phyloP scores from a whole-genome alignment of 1,284 basidiomycete genomes.

The Apiotrichum veenhuisii region DNA sequence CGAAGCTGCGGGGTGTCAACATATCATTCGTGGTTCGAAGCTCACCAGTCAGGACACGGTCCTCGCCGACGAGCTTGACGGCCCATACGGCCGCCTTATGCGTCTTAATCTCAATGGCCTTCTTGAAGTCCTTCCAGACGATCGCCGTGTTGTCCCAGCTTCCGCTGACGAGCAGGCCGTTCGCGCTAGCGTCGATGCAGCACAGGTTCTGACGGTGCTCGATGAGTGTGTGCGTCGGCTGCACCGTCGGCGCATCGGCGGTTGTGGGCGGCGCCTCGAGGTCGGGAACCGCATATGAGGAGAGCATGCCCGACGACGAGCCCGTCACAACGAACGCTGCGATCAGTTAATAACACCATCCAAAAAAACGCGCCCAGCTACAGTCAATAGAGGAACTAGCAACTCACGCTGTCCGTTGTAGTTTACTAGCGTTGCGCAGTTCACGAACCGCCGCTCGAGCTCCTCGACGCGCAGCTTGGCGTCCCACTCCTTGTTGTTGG shows the following conservation, averaged over 20 bases:
- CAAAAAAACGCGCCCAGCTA: too few relatives aligned
- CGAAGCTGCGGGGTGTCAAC: constrained; percentile 58
- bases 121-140: constrained; percentile 81
- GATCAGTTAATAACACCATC: constrained; percentile 4
- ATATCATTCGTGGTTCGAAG: not conserved
- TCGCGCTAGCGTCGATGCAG: constrained; percentile 66
- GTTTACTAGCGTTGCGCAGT: constrained; percentile 41
- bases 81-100: constrained; percentile 95
- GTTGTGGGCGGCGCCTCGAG: constrained; percentile 37
- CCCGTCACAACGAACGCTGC: constrained; percentile 78
- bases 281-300: constrained; percentile 58
- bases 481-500: constrained; percentile 59
- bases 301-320: constrained; percentile 78
- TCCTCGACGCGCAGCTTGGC: constrained; percentile 77
- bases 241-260: constrained; percentile 58
- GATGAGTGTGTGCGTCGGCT: constrained; percentile 72
- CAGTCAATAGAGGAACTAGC: too few relatives aligned
- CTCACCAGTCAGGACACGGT: constrained; percentile 76
- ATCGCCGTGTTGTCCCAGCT: constrained; percentile 98
- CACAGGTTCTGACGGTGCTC: constrained; percentile 93
- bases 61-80: constrained; percentile 74
- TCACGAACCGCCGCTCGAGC: constrained; percentile 65
- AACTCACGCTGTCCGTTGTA: constrained; percentile 40
- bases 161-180: constrained; percentile 80
- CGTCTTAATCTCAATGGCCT: constrained; percentile 71